phyloP scores from a whole-genome alignment of 2,329 filamentous ascomycete species.

The Penicillium sp. region DNA sequence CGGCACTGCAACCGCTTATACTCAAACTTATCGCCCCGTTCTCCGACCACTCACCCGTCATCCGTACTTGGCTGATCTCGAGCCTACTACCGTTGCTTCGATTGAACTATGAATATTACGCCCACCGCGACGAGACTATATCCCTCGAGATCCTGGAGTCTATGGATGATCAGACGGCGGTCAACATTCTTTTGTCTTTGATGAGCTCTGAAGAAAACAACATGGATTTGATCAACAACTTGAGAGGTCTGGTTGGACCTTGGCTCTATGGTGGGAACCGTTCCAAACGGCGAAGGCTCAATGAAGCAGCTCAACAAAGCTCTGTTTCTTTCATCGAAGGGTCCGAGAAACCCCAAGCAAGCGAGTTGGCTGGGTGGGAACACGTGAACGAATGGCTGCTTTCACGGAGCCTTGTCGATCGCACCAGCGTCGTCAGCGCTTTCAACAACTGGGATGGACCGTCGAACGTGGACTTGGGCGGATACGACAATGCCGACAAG shows the following conservation, averaged over 20 bases:
- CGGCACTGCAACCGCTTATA: constrained; percentile 55
- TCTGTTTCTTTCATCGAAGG: constrained; percentile 29
- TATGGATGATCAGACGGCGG: constrained; percentile 49
- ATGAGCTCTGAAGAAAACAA: constrained; percentile 33
- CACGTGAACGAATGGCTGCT: constrained; percentile 59
- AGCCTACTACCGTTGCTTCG: constrained; percentile 57
- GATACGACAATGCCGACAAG: constrained; percentile 44
- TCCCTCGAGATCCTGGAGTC: constrained; percentile 53
- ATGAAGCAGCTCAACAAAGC: constrained; percentile 27
- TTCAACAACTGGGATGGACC: constrained; percentile 59
- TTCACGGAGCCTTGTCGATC: constrained; percentile 49
- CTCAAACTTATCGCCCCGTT: constrained; percentile 57
- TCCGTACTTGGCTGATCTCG: constrained; percentile 59
- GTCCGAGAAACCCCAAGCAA: constrained; percentile 17
- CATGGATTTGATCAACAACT: constrained; percentile 49
- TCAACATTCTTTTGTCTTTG: constrained; percentile 53
- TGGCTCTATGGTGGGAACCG: constrained; percentile 60
- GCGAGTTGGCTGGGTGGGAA: constrained; percentile 50
- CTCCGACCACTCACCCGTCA: constrained; percentile 49
- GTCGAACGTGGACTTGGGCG: constrained; percentile 56
- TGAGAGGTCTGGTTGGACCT: constrained; percentile 58
- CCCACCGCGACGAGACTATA: constrained; percentile 43
- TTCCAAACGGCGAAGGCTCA: constrained; percentile 52
- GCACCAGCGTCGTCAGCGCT: constrained; percentile 48
- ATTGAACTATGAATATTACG: constrained; percentile 61